Percentiles rank a stretch among this genome's conserved stretches.
Evolutionary conservation across 257 asterid genomes (phyloP).

Genomic region (Ophiorrhiza pumila): DNA sequence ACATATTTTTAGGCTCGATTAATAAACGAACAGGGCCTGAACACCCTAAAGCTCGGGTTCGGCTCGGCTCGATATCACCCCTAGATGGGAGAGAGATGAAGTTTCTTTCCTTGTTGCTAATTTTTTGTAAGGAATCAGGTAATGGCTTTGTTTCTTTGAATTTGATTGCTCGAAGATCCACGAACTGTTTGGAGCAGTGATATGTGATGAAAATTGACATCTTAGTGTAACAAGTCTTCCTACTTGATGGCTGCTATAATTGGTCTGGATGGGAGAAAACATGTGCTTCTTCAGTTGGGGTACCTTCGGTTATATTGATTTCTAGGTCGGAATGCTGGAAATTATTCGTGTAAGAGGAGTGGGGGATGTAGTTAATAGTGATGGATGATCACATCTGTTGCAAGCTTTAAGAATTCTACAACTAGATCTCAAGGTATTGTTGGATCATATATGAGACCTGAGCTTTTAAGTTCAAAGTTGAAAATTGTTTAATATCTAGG

Average conservation of each 20-base stretch:
- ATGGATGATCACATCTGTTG: background rate
- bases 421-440: background rate
- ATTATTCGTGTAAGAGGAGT: background rate
- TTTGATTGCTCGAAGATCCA: background rate
- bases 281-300: background rate
- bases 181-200: background rate
- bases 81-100: background rate
- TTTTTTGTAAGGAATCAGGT: background rate
- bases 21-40: no score
- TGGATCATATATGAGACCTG: background rate
- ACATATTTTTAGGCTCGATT: no score
- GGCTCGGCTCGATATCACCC: no score
- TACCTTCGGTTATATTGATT: background rate
- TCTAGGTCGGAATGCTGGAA: background rate
- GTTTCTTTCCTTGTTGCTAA: background rate
- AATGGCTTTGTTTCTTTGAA: background rate
- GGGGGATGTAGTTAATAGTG: background rate
- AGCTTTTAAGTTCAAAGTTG: background rate
- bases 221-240: background rate
- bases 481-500: background rate
- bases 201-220: background rate
- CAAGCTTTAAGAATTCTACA: background rate
- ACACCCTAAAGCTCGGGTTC: no score
- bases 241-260: background rate
- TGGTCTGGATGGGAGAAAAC: background rate